Percentiles rank a stretch among this genome's conserved stretches.
These are phyloP conservation scores for Musa beccarii DNA, from an alignment of 176 grass and related monocot genomes.

Conservation along the genomic window DNA sequence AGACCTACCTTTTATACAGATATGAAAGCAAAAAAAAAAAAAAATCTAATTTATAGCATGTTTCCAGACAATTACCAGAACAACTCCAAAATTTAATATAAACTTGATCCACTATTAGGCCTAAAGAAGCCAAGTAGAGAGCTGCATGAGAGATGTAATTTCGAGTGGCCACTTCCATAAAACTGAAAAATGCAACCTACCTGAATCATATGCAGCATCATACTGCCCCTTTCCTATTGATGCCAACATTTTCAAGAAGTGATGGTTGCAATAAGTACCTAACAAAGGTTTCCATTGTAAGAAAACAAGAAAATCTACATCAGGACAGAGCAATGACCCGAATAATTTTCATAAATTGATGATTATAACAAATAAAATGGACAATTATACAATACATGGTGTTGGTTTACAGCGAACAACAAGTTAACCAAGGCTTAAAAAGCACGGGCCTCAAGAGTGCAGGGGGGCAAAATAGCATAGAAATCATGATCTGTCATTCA, in stretches of 20 bases:
- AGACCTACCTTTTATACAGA: no score
- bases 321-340: not conserved
- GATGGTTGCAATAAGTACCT: conserved; percentile 91
- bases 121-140: conserved; percentile 6
- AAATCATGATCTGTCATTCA: not conserved
- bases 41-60: no score
- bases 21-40: no score
- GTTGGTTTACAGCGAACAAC: no score
- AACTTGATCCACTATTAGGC: no score
- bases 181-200: conserved; percentile 20
- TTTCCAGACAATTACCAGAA: no score
- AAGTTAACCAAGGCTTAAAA: not conserved
- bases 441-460: not conserved
- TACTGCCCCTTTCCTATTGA: conserved; percentile 83
- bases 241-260: conserved; percentile 85
- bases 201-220: conserved; percentile 64
- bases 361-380: not conserved
- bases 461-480: not conserved
- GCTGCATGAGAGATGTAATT: no score
- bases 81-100: no score
- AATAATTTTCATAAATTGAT: not conserved
- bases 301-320: conserved; percentile 20
- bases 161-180: not conserved
- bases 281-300: conserved; percentile 21
- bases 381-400: not conserved